phyloP scores from a whole-genome alignment of 768 basidiomycete species.

The Auricularia heimuer region DNA sequence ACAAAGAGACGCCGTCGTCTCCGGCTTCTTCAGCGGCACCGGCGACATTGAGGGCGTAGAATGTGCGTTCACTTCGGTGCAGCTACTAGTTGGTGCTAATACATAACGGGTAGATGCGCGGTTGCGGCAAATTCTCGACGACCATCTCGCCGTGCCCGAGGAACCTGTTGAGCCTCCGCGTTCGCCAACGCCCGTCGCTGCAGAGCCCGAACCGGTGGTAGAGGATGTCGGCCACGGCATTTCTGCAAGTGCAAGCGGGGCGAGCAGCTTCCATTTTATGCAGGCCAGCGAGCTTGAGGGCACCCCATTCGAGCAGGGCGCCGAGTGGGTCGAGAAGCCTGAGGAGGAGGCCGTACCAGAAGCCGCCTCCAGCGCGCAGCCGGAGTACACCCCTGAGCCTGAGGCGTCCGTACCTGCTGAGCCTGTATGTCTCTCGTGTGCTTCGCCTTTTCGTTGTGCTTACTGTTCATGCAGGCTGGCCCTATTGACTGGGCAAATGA shows the following conservation, averaged over 20 bases:
- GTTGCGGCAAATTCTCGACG: constrained; percentile 45
- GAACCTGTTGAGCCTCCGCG: constrained; percentile 11
- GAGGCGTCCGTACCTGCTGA: background rate
- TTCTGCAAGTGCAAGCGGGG: constrained; percentile 24
- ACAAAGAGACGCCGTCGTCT: constrained; percentile 39
- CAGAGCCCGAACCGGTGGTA: background rate
- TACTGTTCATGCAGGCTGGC: background rate
- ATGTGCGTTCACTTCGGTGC: constrained; percentile 35
- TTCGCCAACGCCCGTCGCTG: constrained; percentile 3
- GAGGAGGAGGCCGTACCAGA: constrained; percentile 30
- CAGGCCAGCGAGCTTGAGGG: constrained; percentile 68
- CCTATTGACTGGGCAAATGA: constrained; percentile 76
- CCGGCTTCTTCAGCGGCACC: constrained; percentile 44
- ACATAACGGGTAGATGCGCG: constrained; percentile 41
- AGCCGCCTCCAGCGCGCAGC: background rate
- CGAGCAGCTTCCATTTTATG: constrained; percentile 62
- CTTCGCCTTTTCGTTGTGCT: background rate
- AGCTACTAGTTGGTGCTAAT: constrained; percentile 2
- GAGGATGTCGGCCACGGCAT: constrained; percentile 4
- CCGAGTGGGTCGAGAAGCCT: constrained; percentile 47
- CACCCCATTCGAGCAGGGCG: constrained; percentile 37
- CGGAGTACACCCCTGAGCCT: constrained; percentile 16
- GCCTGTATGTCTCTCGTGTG: background rate
- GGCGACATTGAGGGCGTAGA: constrained; percentile 54
- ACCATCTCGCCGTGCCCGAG: constrained; percentile 36